Conservation (phyloP, 768 basidiomycete genomes). For the Leucocoprinus leucothites region DNA sequence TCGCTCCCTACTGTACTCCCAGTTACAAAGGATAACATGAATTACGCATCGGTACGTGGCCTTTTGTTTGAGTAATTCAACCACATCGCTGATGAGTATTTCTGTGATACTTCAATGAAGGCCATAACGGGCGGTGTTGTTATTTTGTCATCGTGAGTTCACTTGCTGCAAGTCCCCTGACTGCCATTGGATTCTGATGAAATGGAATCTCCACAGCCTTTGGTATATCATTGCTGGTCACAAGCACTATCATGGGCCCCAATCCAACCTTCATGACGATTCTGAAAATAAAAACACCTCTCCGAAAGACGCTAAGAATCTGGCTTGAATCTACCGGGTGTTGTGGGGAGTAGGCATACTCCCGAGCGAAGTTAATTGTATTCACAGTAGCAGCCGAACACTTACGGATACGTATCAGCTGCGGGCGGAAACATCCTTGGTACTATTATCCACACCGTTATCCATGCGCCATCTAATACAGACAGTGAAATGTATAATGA, state of each 20-base stretch:
- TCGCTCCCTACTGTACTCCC: constrained; percentile 68
- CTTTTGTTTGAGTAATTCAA: neutral
- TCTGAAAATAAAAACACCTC: constrained; percentile 9
- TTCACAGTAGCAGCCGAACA: too few relatives aligned
- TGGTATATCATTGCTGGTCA: constrained; percentile 57
- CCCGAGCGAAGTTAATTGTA: too few relatives aligned
- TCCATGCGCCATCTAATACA: too few relatives aligned
- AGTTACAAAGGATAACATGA: constrained; percentile 72
- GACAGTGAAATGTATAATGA: neutral
- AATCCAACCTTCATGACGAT: constrained; percentile 43
- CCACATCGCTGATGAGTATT: neutral
- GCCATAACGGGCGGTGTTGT: constrained; percentile 53
- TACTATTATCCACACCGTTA: too few relatives aligned
- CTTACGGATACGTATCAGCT: too few relatives aligned
- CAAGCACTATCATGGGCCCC: constrained; percentile 57
- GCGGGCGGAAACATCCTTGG: too few relatives aligned
- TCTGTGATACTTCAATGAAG: constrained; percentile 18
- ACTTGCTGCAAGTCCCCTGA: neutral
- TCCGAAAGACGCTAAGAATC: neutral
- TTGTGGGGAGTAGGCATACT: neutral
- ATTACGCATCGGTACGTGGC: constrained; percentile 67
- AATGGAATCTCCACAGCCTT: constrained; percentile 22
- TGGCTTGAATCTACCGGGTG: constrained; percentile 5
- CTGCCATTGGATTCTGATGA: constrained; percentile 2
- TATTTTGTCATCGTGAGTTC: constrained; percentile 47